A percentile compares a stretch with the other conserved stretches of the same genome.
Evolutionary conservation across 108 stramenopile genomes (phyloP).

Genomic region (Aureococcus anophagefferens): DNA sequence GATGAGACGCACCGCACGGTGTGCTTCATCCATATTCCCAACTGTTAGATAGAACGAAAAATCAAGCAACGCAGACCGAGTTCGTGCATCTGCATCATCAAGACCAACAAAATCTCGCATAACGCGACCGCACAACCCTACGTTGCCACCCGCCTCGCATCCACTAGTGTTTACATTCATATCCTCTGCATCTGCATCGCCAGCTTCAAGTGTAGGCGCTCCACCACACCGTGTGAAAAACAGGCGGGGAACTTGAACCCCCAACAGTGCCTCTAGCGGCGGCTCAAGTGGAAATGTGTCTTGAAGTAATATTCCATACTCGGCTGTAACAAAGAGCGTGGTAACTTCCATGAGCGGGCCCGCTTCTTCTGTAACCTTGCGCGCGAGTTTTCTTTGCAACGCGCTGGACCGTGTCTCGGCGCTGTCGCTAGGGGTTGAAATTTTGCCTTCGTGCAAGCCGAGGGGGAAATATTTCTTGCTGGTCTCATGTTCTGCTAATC

Average conservation of each 20-base stretch:
- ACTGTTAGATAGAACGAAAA: constrained; percentile 47
- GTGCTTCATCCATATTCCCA: constrained; percentile 57
- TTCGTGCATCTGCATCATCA: constrained; percentile 24
- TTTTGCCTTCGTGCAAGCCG: no score
- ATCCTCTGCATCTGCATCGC: no score
- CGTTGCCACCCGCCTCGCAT: background rate
- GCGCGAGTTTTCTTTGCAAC: no score
- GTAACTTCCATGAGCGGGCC: no score
- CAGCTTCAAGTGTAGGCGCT: no score
- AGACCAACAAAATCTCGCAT: constrained; percentile 60
- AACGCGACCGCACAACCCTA: constrained; percentile 8
- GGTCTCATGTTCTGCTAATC: no score
- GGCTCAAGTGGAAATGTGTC: constrained; percentile 32
- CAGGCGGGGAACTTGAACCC: constrained; percentile 42
- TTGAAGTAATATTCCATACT: constrained; percentile 43
- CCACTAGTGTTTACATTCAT: background rate
- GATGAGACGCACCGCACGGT: constrained; percentile 43
- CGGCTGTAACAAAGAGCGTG: constrained; percentile 43
- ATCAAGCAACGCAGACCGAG: constrained; percentile 42
- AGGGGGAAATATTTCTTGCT: no score
- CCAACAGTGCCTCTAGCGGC: constrained; percentile 35
- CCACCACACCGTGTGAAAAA: constrained; percentile 30
- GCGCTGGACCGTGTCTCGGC: no score
- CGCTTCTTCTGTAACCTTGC: no score
- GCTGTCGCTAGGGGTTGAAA: no score